phyloP scores from a whole-genome alignment of 2,329 filamentous ascomycete species.

The Camptophora hylomeconis region DNA sequence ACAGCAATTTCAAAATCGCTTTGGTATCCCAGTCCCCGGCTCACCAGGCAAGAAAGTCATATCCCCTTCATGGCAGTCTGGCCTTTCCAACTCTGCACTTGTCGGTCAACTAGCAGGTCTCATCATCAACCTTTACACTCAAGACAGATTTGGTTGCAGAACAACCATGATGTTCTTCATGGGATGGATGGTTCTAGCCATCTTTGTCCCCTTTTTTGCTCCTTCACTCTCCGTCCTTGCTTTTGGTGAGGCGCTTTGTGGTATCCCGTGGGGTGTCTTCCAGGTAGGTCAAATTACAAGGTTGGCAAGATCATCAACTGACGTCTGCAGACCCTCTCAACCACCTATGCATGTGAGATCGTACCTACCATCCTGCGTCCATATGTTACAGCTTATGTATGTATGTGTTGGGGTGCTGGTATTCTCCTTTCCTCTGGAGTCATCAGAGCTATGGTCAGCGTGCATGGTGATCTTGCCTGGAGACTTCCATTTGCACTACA shows the following conservation, averaged over 20 bases:
- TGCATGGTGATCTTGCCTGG: conserved; percentile 16
- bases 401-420: conserved; percentile 50
- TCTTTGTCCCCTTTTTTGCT: conserved; percentile 38
- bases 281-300: conserved; percentile 5
- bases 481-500: conserved; percentile 18
- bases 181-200: conserved; percentile 21
- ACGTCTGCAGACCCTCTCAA: conserved; percentile 27
- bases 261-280: conserved; percentile 29
- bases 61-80: conserved; percentile 29
- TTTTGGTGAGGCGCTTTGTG: conserved; percentile 36
- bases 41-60: conserved; percentile 7
- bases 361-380: conserved; percentile 46
- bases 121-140: conserved; percentile 19
- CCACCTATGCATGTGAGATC: conserved; percentile 57
- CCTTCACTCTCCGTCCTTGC: conserved; percentile 32
- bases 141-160: conserved; percentile 21
- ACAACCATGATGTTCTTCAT: conserved; percentile 19
- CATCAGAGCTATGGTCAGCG: conserved; percentile 10
- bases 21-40: conserved; percentile 4
- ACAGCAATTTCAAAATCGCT: conserved; percentile 6
- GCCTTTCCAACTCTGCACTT: conserved; percentile 22
- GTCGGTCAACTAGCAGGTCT: conserved; percentile 19
- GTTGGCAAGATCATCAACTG: too few species aligned
- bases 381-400: conserved; percentile 46
- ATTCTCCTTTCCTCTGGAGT: conserved; percentile 37